Conservation (phyloP, 768 basidiomycete species). For the Lentinus tigrinus region DNA sequence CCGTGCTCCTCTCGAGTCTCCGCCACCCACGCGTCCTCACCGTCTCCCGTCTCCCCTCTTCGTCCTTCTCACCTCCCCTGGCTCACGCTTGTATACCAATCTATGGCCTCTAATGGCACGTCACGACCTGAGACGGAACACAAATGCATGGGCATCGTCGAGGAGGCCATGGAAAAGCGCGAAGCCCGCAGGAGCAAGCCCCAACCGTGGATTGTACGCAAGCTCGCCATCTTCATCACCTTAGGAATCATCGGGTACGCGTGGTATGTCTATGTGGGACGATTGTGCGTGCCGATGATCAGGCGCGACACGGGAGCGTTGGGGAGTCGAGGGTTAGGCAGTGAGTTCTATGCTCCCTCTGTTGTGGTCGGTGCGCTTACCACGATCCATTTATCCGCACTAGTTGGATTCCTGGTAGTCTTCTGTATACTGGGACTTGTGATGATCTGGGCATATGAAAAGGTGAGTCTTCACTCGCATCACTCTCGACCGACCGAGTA, state of each 20-base stretch:
- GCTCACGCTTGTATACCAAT: background rate
- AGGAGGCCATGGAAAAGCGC: slow-evolving; percentile 47
- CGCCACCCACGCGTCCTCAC: background rate
- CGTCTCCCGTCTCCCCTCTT: background rate
- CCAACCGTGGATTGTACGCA: slow-evolving; percentile 75
- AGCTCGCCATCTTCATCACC: slow-evolving; percentile 62
- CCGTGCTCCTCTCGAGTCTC: background rate
- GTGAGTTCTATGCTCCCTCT: slow-evolving; percentile 57
- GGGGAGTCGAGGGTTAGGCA: slow-evolving; percentile 53
- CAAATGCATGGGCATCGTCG: slow-evolving; percentile 51
- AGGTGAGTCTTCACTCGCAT: slow-evolving; percentile 44
- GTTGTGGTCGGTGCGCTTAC: background rate
- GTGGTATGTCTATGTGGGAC: slow-evolving; percentile 74
- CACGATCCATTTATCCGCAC: background rate
- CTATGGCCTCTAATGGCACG: slow-evolving; percentile 9
- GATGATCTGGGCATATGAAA: slow-evolving; percentile 76
- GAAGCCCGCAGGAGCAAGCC: slow-evolving; percentile 42
- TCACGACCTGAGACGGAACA: slow-evolving; percentile 1
- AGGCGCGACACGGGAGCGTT: slow-evolving; percentile 39
- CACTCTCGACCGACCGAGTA: background rate
- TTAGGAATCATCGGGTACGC: slow-evolving; percentile 64
- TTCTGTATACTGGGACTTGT: slow-evolving; percentile 66
- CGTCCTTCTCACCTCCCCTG: background rate
- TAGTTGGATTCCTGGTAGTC: slow-evolving; percentile 67
- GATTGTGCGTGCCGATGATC: slow-evolving; percentile 75